Evolutionary conservation across 345 rosid genomes (phyloP), one percentile per base, ranked within the genome.

Genomic region (Pistacia vera): DNA sequence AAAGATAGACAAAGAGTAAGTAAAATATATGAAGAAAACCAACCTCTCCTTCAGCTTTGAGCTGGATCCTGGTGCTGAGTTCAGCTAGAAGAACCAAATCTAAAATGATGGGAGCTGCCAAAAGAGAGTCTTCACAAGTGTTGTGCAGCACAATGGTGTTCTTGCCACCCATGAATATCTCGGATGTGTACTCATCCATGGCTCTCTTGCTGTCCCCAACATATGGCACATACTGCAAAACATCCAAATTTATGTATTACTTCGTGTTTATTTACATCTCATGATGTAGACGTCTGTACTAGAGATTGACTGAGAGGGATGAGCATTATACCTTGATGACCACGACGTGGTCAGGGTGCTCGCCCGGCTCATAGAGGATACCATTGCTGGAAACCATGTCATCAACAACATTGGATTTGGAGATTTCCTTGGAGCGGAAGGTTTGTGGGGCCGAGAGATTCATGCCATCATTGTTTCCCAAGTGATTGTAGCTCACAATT

Each of bases 131-230:
- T 83, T 93, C 99, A 41, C 99, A 93, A 0, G 98, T 93, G 85
- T 96, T 96, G 86, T 93, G 99, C 81, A 96, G 68, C 78, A 91
- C 95, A 54, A 96, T 96, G 4, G 99, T 96, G 92, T 52, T 96
- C 81, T 75, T 86, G 51, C 99, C 99, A 73, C 99, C 99, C 97
- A 93, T 89, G 91, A 96, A 96, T 61, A 93, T 93, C 88, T 96
- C 99, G 51, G 99, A 96, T 49, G 95, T 92, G 87, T 93, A 96
- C 83, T 96, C 99, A 78, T 96, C 99, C 98, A 93, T 91, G 49
- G 99, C 99, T 73, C 98, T 90, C 92, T 96, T 93, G 90, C 98
- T 92, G 80, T 96, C 99, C n/a, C 86, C 98, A 4, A 96, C 97
- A 80, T 90, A 93, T 3, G 98, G 98, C 80, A 96, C 98, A 76